Evolutionary conservation across 345 rosid species (phyloP).

Genomic region (Eucalyptus sp.): DNA sequence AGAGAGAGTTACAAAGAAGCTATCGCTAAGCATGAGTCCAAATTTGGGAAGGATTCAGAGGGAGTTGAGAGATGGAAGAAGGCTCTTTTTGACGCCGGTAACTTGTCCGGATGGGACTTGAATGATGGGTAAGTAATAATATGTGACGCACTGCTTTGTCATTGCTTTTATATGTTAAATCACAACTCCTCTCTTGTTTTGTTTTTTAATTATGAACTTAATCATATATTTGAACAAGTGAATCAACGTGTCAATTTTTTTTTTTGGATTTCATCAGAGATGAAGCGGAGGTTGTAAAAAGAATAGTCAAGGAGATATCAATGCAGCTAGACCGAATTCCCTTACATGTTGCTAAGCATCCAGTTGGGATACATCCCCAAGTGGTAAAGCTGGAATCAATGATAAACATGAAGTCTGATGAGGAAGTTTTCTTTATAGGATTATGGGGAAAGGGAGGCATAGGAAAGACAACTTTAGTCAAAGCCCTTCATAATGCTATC

Average conservation of each 20-base stretch:
- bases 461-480: constrained; percentile 41
- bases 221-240: no score
- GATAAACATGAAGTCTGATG: background rate
- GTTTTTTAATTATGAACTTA: no score
- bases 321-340: background rate
- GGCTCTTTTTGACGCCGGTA: background rate
- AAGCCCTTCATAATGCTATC: constrained; percentile 1
- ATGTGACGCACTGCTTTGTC: no score
- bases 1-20: background rate
- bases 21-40: background rate
- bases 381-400: background rate
- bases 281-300: background rate
- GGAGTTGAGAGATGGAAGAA: background rate
- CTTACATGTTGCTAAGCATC: background rate
- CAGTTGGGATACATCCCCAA: constrained; percentile 18
- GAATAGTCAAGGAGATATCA: background rate
- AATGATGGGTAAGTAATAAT: background rate
- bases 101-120: background rate
- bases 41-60: background rate
- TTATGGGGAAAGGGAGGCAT: constrained; percentile 39
- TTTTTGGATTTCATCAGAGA: background rate
- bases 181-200: no score
- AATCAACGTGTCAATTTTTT: no score
- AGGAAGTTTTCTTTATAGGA: constrained; percentile 11
- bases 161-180: no score